phyloP scores from a whole-genome alignment of 257 asterid genomes.

The Dorcoceras hygrometricum region DNA sequence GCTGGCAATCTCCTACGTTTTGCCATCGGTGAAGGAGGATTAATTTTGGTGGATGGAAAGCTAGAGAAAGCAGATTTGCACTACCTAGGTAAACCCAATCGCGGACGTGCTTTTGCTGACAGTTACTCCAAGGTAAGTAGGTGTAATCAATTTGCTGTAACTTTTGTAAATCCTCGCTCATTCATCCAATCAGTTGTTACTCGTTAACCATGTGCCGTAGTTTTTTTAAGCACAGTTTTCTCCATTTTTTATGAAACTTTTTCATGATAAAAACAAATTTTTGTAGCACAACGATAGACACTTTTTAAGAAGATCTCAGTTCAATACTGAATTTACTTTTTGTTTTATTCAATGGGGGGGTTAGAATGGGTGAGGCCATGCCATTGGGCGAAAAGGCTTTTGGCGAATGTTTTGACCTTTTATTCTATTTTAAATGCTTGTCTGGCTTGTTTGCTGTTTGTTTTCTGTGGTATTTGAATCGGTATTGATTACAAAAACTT shows the following conservation, averaged over 20 bases:
- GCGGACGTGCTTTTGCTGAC: conserved; percentile 85
- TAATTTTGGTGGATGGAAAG: conserved; percentile 61
- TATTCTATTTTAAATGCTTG: not conserved
- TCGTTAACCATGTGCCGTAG: not conserved
- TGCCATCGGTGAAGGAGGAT: conserved; percentile 56
- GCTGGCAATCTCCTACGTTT: conserved; percentile 70
- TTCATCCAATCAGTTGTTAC: not conserved
- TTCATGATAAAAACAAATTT: not conserved
- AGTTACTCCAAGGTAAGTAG: conserved; percentile 81
- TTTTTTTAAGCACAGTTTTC: not conserved
- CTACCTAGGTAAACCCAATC: conserved; percentile 72
- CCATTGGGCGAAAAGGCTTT: no score
- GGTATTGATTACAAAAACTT: not conserved
- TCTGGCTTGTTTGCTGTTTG: not conserved
- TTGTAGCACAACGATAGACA: not conserved
- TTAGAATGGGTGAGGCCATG: no score
- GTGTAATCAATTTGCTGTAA: not conserved
- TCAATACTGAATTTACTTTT: not conserved
- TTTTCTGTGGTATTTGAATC: not conserved
- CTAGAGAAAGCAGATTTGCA: conserved; percentile 81
- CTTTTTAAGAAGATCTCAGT: not conserved
- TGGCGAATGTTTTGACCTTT: no score
- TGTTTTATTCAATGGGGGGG: no score
- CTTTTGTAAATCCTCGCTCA: not conserved
- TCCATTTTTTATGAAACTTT: conserved; percentile 1